These are phyloP conservation scores for Aspergillus ochraceoroseus DNA, from an alignment of 2,329 filamentous ascomycete species.

Conservation along the genomic window DNA sequence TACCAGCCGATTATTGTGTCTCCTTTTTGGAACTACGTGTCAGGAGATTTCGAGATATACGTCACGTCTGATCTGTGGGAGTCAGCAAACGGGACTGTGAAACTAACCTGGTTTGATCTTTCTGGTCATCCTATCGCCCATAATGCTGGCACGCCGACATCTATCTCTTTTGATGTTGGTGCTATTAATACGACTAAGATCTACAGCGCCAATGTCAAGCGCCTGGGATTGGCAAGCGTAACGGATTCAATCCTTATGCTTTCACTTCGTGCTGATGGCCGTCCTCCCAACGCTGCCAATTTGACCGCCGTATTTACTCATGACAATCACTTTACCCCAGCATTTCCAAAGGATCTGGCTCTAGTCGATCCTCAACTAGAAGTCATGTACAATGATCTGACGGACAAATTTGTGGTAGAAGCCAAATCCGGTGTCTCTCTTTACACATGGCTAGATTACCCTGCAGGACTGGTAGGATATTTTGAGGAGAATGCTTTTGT, in stretches of 20 bases:
- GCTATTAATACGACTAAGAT: constrained; percentile 51
- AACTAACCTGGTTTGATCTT: constrained; percentile 51
- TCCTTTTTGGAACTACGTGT: constrained; percentile 51
- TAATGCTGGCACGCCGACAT: constrained; percentile 34
- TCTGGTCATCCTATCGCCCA: constrained; percentile 41
- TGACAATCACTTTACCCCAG: constrained; percentile 49
- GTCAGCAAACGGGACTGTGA: constrained; percentile 44
- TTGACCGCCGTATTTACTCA: constrained; percentile 45
- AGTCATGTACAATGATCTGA: constrained; percentile 32
- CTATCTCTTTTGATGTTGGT: constrained; percentile 44
- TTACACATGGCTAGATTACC: constrained; percentile 55
- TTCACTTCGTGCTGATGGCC: constrained; percentile 45
- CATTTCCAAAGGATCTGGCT: constrained; percentile 43
- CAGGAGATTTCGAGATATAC: constrained; percentile 50
- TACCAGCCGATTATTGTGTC: constrained; percentile 58
- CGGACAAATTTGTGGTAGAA: constrained; percentile 44
- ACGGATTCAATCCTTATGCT: constrained; percentile 44
- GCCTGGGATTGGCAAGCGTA: constrained; percentile 32
- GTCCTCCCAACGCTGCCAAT: constrained; percentile 44
- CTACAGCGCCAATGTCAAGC: constrained; percentile 38
- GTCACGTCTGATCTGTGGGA: constrained; percentile 57
- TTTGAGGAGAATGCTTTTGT: constrained; percentile 55
- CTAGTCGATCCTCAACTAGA: constrained; percentile 49
- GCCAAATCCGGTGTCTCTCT: constrained; percentile 48
- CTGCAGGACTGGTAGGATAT: constrained; percentile 46